Conservation (phyloP, 1,284 basidiomycete genomes). For the Stygiomarasmius scandens region DNA sequence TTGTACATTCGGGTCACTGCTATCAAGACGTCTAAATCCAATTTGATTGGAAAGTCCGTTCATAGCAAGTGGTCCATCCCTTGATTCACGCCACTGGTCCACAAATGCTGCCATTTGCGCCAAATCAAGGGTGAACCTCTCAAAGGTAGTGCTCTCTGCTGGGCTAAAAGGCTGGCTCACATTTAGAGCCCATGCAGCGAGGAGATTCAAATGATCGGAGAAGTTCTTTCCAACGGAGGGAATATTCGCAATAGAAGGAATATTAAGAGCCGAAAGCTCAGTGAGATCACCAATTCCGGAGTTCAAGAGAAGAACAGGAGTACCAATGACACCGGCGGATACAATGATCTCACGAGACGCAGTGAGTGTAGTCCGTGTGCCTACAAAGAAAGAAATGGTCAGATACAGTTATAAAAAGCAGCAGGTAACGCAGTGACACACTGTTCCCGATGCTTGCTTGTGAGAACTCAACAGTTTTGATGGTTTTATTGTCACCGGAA, state of each 20-base stretch:
- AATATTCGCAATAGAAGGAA: slow-evolving; percentile 27
- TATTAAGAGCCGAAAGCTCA: slow-evolving; percentile 27
- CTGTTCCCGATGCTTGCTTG: not conserved
- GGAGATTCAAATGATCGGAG: too few relatives aligned
- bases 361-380: slow-evolving; percentile 17
- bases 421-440: too few relatives aligned
- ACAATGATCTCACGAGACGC: slow-evolving; percentile 30
- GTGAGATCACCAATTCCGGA: slow-evolving; percentile 35
- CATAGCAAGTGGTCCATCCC: too few relatives aligned
- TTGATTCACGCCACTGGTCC: too few relatives aligned
- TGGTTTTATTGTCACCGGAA: slow-evolving; percentile 24
- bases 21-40: too few relatives aligned
- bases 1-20: too few relatives aligned
- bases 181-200: too few relatives aligned
- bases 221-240: slow-evolving; percentile 38
- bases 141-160: too few relatives aligned
- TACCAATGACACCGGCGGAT: slow-evolving; percentile 25
- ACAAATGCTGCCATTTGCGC: too few relatives aligned
- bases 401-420: slow-evolving; percentile 18
- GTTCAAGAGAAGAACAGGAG: slow-evolving; percentile 35
- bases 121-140: too few relatives aligned
- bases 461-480: slow-evolving; percentile 22
- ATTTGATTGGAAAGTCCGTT: too few relatives aligned
- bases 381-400: slow-evolving; percentile 20
- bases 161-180: too few relatives aligned